phyloP scores from a whole-genome alignment of 2,329 filamentous ascomycete genomes.

The Dothistroma septosporum region DNA sequence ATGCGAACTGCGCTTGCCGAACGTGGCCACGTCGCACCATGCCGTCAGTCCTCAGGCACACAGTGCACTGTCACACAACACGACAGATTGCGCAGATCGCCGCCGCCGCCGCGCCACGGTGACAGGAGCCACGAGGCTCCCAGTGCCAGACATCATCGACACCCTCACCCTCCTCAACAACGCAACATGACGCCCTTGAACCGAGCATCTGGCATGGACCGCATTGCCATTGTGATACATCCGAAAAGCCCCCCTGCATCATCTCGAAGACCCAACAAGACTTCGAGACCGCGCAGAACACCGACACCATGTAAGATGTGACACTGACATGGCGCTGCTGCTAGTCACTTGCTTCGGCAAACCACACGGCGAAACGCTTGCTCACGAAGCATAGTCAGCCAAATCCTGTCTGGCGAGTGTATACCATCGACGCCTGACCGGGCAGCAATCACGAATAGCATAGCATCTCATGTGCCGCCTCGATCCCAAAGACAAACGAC shows the following conservation, averaged over 20 bases:
- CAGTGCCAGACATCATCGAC: background rate
- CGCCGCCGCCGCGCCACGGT: no score
- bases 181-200: background rate
- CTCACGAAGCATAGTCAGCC: background rate
- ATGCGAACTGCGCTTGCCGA: background rate
- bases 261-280: background rate
- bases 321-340: background rate
- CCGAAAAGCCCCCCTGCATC: background rate
- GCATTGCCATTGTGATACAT: background rate
- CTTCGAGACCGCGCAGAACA: no score
- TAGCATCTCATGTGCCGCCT: no score
- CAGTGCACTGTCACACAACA: background rate
- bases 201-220: background rate
- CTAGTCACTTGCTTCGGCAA: background rate
- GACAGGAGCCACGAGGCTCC: background rate
- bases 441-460: no score
- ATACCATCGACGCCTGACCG: background rate
- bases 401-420: background rate
- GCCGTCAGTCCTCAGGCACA: background rate
- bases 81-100: background rate
- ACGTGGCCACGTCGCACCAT: background rate
- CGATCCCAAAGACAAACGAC: background rate
- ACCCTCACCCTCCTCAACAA: conserved; percentile 1
- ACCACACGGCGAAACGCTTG: background rate
- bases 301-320: background rate